Evolutionary conservation across 164 flowering plant species (phyloP).

Genomic region (Umbilicus rupestris): DNA sequence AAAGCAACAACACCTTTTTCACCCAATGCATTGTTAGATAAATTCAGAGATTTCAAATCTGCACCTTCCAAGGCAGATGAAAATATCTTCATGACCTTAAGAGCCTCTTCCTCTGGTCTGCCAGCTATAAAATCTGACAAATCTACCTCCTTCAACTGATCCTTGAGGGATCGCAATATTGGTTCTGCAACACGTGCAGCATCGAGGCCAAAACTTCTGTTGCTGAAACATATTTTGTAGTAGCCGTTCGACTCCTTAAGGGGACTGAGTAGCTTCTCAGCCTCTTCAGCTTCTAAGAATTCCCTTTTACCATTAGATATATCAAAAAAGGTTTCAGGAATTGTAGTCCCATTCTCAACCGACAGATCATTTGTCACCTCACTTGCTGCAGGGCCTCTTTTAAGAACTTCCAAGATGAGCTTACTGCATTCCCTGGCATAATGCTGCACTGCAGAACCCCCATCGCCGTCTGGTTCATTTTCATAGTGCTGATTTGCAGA

Average conservation of each 20-base stretch:
- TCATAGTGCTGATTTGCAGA: slow-evolving; percentile 61
- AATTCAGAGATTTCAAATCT: slow-evolving; percentile 47
- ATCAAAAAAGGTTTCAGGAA: slow-evolving; percentile 50
- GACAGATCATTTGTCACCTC: slow-evolving; percentile 17
- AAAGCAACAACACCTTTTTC: slow-evolving; percentile 96
- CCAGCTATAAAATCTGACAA: slow-evolving; percentile 88
- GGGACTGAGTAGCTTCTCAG: slow-evolving; percentile 56
- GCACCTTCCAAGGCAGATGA: slow-evolving; percentile 66
- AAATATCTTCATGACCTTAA: slow-evolving; percentile 75
- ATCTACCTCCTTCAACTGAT: slow-evolving; percentile 73
- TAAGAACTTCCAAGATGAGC: slow-evolving; percentile 67
- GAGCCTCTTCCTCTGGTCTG: slow-evolving; percentile 77
- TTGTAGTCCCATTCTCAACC: slow-evolving; percentile 14
- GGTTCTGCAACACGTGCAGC: slow-evolving; percentile 82
- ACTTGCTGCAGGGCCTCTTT: slow-evolving; percentile 36
- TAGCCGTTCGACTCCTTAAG: slow-evolving; percentile 49
- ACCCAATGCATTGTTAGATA: slow-evolving; percentile 87
- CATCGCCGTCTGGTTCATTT: slow-evolving; percentile 94
- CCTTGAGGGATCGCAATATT: slow-evolving; percentile 50
- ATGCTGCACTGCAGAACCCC: slow-evolving; percentile 84
- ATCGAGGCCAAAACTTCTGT: slow-evolving; percentile 71
- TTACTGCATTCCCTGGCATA: slow-evolving; percentile 91
- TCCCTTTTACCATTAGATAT: slow-evolving; percentile 63
- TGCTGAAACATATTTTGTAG: slow-evolving; percentile 80
- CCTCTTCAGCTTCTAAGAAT: slow-evolving; percentile 74